phyloP scores from a whole-genome alignment of 129 eudicot genomes.

The Pulicaria dysenterica region DNA sequence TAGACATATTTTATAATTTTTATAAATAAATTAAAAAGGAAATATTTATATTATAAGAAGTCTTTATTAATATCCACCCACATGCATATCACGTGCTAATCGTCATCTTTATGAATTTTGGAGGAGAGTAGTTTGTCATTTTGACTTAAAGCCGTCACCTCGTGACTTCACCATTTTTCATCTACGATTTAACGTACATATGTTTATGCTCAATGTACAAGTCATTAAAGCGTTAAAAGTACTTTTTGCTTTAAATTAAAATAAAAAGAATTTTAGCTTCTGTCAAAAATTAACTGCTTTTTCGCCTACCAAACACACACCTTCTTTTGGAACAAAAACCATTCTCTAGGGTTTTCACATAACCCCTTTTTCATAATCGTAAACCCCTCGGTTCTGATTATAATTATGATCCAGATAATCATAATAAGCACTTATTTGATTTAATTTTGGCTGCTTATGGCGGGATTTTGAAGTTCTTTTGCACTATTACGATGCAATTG shows the following conservation, averaged over 20 bases:
- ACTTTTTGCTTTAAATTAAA: conserved; percentile 13
- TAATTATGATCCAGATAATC: conserved; percentile 9
- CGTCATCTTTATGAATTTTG: conserved; percentile 16
- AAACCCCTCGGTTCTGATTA: conserved; percentile 3
- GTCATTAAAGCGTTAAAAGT: background rate
- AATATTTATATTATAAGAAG: background rate
- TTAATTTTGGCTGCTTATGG: conserved; percentile 22
- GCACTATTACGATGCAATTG: conserved; percentile 36
- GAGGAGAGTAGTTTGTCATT: conserved; percentile 22
- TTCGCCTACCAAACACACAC: conserved; percentile 40
- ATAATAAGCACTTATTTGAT: conserved; percentile 1
- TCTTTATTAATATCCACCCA: background rate
- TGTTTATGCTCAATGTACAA: background rate
- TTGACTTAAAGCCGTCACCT: conserved; percentile 28
- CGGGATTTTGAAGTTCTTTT: conserved; percentile 2
- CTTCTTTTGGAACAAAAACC: conserved; percentile 32
- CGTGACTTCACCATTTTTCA: conserved; percentile 4
- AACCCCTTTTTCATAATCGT: conserved; percentile 16
- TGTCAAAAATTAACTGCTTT: conserved; percentile 42
- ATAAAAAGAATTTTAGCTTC: conserved; percentile 22
- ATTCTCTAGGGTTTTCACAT: conserved; percentile 39
- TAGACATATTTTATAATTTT: background rate
- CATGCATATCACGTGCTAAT: conserved; percentile 29
- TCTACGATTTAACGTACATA: background rate
- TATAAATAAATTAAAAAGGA: background rate